Conservation (phyloP, 2,329 filamentous ascomycete species). For the Cyphellophora attinorum region DNA sequence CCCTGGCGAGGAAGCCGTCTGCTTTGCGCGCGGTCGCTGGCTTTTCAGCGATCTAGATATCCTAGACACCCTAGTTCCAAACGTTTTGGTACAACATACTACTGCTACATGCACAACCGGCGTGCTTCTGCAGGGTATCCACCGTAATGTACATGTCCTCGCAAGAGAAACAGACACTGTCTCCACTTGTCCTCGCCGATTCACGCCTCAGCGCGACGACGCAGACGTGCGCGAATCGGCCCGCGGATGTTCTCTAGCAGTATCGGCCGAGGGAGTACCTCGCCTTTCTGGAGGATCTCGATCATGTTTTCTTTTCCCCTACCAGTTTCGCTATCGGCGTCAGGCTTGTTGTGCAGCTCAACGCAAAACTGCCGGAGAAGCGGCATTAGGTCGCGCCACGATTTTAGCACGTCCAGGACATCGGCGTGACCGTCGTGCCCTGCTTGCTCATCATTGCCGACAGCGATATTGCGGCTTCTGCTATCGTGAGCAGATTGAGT, state of each 20-base stretch:
- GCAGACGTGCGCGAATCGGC: slow-evolving; percentile 34
- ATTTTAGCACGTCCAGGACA: slow-evolving; percentile 18
- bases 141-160: background rate
- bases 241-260: slow-evolving; percentile 31
- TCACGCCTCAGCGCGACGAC: too few species aligned
- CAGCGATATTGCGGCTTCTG: too few species aligned
- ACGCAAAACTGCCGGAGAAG: slow-evolving; percentile 32
- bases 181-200: background rate
- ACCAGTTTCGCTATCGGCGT: too few species aligned
- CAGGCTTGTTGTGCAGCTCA: slow-evolving; percentile 28
- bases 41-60: background rate
- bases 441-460: too few species aligned
- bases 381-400: slow-evolving; percentile 41
- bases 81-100: background rate
- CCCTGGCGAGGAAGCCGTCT: background rate
- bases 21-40: background rate
- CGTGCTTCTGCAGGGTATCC: background rate
- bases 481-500: too few species aligned
- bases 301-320: too few species aligned
- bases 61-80: background rate
- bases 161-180: background rate
- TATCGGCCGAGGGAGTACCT: slow-evolving; percentile 21
- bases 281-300: slow-evolving; percentile 40
- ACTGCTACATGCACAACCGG: background rate
- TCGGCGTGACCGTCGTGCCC: too few species aligned